Base-by-base conservation (phyloP, 177 flowering plant species). In the Vitis hybrid region DNA sequence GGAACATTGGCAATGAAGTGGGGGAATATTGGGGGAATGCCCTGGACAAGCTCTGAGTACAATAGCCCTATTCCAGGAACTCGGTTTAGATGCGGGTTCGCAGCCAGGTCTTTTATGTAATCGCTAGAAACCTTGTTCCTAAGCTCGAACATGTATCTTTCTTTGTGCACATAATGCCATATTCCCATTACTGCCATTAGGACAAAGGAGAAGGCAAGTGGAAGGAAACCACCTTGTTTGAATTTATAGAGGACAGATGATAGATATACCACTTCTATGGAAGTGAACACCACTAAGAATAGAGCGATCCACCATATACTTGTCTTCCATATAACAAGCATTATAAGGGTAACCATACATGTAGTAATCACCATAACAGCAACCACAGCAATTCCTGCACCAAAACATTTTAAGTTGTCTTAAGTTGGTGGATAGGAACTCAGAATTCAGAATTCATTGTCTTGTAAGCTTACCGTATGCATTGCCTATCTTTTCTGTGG, bases 1-100 rank as follows among this genome's bases (percentile, higher is more conserved):
- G 93, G 91, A n/a, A 92, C 56, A 67, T 81, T 86, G 62, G 80
- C 50, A 52, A 92, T 61, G 64, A 86, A 87, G 75, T 90, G 97
- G 12, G 89, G 73, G 66, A 92, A 88, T 46, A 90, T 87, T 0
- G 89, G 90, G 54, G 97, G 93, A 64, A 90, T 82, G 32, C 97
- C 97, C 21, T 83, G 85, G 0, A 86, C 91, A 7, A 92, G 91
- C 66, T 91, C 94, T 0, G 93, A 80, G 75, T 82, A 89, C 27
- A 91, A 62, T 58, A 91, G 84, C 10, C 90, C 91, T 11, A 90
- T 80, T 35, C 97, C 97, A 0, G 92, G 95, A 0, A 86, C 67
- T 62, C 93, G 68, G 56, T 63, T 81, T 30, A 88, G 56, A 30
- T 63, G 56, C 0, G 80, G 86, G 56, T 82, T 83, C 12, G 10